Evolutionary conservation across 2,329 filamentous ascomycete genomes (phyloP), one percentile per base, ranked within the genome.

Genomic region (Nakataea oryzae): DNA sequence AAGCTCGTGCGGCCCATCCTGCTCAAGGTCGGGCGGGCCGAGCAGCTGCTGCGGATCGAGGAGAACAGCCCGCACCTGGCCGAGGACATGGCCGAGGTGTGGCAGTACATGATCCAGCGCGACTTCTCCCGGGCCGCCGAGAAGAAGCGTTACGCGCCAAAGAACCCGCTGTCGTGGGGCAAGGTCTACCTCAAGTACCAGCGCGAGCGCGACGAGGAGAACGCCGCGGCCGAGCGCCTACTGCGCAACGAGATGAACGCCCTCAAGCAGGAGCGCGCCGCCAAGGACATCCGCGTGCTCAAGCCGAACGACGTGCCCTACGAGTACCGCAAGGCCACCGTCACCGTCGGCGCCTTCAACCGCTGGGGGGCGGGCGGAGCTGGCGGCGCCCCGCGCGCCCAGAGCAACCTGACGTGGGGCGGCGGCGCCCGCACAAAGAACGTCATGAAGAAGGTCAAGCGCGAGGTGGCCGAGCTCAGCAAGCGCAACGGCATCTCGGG

Each of bases 41-140:
- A 82, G 57, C 92, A 96, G 72, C 84, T 97, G 34, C 87, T 85
- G 69, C 70, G 81, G 62, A 81, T 97, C 63, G 93, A 97, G 75
- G 65, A 81, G 60, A 86, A 86, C 70, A 93, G 87, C 6, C 90
- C 91, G 0, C 90, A 96, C 66, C 81, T 97, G 60, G 79, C 83
- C 64, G 85, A 85, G 50, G 79, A 89, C 62, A 86, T 86, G 54
- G 81, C 78, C 26, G 88, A 92, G 67, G 78, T 93, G 64, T 97
- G 93, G 93, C 75, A 85, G 55, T 82, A 84, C 30, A 83, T 97
- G 69, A 95, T 97, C 73, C 82, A 84, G 60, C 84, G 86, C 58
- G 86, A 96, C 69, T 90, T 96, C 65, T 86, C 86, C 2, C 76
- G 84, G 62, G 87, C 86, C 73, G 21, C 54, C 3, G 79, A 86